Conservation (phyloP, 1,284 basidiomycete genomes). For the Cryptococcus sp. region DNA sequence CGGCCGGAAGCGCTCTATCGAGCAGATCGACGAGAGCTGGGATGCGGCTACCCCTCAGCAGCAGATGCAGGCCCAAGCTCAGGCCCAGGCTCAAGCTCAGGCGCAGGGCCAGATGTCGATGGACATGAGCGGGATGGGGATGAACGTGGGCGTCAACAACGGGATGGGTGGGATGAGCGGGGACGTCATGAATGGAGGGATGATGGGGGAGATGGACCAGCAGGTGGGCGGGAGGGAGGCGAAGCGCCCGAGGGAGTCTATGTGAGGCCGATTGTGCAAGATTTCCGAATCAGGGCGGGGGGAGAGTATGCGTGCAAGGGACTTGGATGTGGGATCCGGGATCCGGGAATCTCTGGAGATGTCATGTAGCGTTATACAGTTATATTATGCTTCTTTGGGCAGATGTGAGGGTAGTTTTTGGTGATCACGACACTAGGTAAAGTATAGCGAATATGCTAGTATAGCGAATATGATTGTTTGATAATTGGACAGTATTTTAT, state of each 20-base stretch:
- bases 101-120: constrained; percentile 1
- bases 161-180: neutral
- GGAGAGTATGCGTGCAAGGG: too few species aligned
- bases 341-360: too few species aligned
- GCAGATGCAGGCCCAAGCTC: constrained; percentile 5
- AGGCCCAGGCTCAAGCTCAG: constrained; percentile 1
- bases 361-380: too few species aligned
- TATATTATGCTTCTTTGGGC: too few species aligned
- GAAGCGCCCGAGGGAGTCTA: neutral
- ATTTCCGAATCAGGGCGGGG: too few species aligned
- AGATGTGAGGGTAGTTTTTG: too few species aligned
- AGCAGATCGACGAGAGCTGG: constrained; percentile 32
- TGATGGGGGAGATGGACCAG: neutral
- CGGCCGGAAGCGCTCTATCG: constrained; percentile 37
- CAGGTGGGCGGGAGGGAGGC: neutral
- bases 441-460: too few species aligned
- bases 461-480: too few species aligned
- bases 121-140: neutral
- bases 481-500: too few species aligned
- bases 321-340: too few species aligned
- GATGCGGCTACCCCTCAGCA: constrained; percentile 3
- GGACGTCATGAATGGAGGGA: neutral
- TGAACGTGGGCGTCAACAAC: neutral
- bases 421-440: too few species aligned
- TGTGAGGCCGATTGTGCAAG: too few species aligned